Evolutionary conservation across 2,329 filamentous ascomycete species (phyloP), one percentile per base, ranked within the genome.

Genomic region (Chaetomiaceae sp.): DNA sequence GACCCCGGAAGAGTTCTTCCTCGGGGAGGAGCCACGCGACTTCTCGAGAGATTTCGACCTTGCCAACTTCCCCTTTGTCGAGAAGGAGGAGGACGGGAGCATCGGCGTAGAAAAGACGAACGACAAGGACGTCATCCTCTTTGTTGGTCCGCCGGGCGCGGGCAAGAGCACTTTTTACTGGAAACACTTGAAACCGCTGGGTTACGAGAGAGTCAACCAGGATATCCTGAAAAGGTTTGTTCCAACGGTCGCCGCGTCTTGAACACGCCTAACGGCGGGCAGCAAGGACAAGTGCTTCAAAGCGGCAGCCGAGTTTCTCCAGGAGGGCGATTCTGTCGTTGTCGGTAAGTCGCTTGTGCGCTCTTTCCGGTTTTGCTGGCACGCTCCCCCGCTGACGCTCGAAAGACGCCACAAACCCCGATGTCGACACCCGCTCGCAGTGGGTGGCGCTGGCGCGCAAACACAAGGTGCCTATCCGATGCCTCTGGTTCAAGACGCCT

Each of bases 91-190:
- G 29, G 56, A 64, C 59, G 39, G 63, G 1, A 65, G 62, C 8
- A 37, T 81, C 0, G 9, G 83, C 1, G 78, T 79, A 59, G 75
- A 79, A 43, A 89, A 85, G 71, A 79, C 76, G 47, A 82, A 86
- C 63, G 68, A 80, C 6, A 69, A 83, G 59, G 91, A 96, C 51
- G 74, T 97, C 14, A 81, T 97, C 22, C 70, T 97, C 7, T 89
- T 95, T 67, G 92, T 89, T 65, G 94, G 94, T 1, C 89, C 88
- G 44, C 94, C 94, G 0, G 91, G 89, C 1, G 84, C 90, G 3
- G 94, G 94, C 17, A 97, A 99, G 71, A 95, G 89, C 36, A 92
- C 90, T 0, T 96, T 94, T 65, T 96, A 87, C 71, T 89, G 86
- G 83, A 84, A 80, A 57, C 74, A 88, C 59, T 74, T 97, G 33